Evolutionary conservation across 2,329 filamentous ascomycete species (phyloP), one percentile per base, ranked within the genome.

Genomic region (Colletotrichum sojae): DNA sequence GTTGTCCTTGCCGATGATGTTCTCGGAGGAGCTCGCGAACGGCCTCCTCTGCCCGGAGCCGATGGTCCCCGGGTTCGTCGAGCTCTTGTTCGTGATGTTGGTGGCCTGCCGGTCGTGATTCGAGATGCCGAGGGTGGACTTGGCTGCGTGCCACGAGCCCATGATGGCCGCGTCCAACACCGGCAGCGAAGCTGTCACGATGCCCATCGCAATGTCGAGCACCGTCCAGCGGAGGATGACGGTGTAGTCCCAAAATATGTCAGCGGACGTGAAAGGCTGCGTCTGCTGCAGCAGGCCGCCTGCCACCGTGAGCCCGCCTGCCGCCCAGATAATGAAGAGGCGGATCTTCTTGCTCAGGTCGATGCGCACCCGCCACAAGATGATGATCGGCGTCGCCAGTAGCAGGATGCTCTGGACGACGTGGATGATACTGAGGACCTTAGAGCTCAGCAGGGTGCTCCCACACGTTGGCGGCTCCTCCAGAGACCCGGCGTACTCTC

Each of bases 361-460:
- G 71, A 79, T 78, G 12, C 73, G 71, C 15, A 79, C 72, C 13
- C 75, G 75, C 75, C 75, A 78, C 8, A 79, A 68, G 1, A 79
- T 75, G 8, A 78, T 73, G 12, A 79, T 59, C 1, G 78, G 78
- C 1, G 76, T 74, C 12, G 70, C 60, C 6, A 79, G 72, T 0
- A 79, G 69, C 2, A 72, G 71, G 40, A 78, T 72, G 60, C 78
- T 77, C 71, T 78, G 74, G n/a, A 75, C 72, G 9, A 77, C 74
- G 59, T 80, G 77, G n/a, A 78, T 73, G 25, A 73, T 68, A 67
- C 74, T 74, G 20, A 79, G 57, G 5, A 75, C 59, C 46, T 68
- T 71, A 5, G 71, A 70, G 9, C 74, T 66, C 9, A 70, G 51
- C 15, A 66, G 69, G 2, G 70, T 60, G 53, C 68, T 43, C 15